phyloP scores from a whole-genome alignment of 2,329 filamentous ascomycete genomes.

The Diatrype stigma region DNA sequence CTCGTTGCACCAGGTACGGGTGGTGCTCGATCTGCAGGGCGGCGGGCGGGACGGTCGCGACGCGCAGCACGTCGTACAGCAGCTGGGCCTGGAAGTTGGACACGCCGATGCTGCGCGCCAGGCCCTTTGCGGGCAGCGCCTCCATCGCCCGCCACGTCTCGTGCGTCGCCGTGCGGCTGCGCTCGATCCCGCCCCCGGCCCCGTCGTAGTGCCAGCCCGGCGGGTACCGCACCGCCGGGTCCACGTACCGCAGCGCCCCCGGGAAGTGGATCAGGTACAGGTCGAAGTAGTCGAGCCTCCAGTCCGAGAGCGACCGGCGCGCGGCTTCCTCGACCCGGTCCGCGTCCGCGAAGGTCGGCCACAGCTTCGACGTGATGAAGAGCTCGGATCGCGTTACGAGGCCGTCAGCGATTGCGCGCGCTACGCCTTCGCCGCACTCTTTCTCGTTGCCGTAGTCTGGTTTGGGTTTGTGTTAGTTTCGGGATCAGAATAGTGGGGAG shows the following conservation, averaged over 20 bases:
- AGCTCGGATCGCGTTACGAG: slow-evolving; percentile 80
- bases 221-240: slow-evolving; percentile 73
- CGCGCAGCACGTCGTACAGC: slow-evolving; percentile 74
- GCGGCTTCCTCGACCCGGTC: slow-evolving; percentile 72
- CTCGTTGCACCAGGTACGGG: slow-evolving; percentile 76
- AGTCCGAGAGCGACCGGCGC: slow-evolving; percentile 74
- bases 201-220: slow-evolving; percentile 71
- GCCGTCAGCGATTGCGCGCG: slow-evolving; percentile 75
- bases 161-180: slow-evolving; percentile 67
- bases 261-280: slow-evolving; percentile 90
- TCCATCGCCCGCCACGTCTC: slow-evolving; percentile 84
- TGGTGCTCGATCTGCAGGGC: slow-evolving; percentile 88
- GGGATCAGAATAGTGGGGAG: too few species aligned
- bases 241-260: slow-evolving; percentile 78
- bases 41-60: slow-evolving; percentile 69
- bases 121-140: slow-evolving; percentile 61
- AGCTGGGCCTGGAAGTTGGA: slow-evolving; percentile 79
- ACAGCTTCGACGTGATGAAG: slow-evolving; percentile 90
- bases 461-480: too few species aligned
- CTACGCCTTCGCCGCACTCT: slow-evolving; percentile 71
- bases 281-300: slow-evolving; percentile 85
- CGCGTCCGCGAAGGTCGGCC: slow-evolving; percentile 85
- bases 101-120: slow-evolving; percentile 72
- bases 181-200: slow-evolving; percentile 54
- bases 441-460: slow-evolving; percentile 80